A percentile compares a stretch with the other conserved stretches of the same genome.
phyloP scores from a whole-genome alignment of 805 yeast species.

The Kodamaea kakaduensis region DNA sequence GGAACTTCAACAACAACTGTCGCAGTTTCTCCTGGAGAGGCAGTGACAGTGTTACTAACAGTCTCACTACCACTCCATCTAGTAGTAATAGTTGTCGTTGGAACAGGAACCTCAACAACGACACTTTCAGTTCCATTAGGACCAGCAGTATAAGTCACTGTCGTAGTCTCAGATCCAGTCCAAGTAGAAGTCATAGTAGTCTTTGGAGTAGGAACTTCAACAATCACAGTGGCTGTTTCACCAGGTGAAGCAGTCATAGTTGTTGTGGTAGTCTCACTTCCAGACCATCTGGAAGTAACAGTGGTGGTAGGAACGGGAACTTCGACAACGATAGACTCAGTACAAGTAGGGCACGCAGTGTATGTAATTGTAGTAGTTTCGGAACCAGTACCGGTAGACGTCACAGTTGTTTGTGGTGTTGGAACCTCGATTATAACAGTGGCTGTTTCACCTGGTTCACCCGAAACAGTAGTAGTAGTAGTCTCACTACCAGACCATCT shows the following conservation, averaged over 20 bases:
- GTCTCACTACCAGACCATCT: conserved; percentile 10
- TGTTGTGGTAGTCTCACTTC: conserved; percentile 1
- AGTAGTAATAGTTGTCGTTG: too few species aligned
- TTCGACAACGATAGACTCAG: conserved; percentile 12
- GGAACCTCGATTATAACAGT: conserved; percentile 10
- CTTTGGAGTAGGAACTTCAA: conserved; percentile 9
- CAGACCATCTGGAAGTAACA: conserved; percentile 3
- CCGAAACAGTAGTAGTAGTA: conserved; percentile 8
- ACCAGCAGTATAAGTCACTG: conserved; percentile 11
- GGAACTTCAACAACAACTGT: too few species aligned
- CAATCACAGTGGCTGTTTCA: conserved; percentile 9
- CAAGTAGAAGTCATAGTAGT: conserved; percentile 2
- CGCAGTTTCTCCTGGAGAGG: too few species aligned
- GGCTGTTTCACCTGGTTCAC: conserved; percentile 7
- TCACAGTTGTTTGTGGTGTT: conserved; percentile 6
- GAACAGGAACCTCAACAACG: conserved; percentile 12
- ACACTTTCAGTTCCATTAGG: conserved; percentile 10
- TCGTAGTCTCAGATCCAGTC: conserved; percentile 10
- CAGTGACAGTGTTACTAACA: too few species aligned
- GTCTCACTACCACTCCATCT: too few species aligned
- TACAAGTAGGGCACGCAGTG: conserved; percentile 3
- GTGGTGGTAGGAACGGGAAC: conserved; percentile 13
- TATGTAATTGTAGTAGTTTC: conserved; percentile 3
- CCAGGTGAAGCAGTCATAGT: conserved; percentile 9
- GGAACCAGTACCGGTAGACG: conserved; percentile 5